These are phyloP conservation scores for Chondrus crispus DNA, from an alignment of 23 red algal species.

Conservation along the genomic window DNA sequence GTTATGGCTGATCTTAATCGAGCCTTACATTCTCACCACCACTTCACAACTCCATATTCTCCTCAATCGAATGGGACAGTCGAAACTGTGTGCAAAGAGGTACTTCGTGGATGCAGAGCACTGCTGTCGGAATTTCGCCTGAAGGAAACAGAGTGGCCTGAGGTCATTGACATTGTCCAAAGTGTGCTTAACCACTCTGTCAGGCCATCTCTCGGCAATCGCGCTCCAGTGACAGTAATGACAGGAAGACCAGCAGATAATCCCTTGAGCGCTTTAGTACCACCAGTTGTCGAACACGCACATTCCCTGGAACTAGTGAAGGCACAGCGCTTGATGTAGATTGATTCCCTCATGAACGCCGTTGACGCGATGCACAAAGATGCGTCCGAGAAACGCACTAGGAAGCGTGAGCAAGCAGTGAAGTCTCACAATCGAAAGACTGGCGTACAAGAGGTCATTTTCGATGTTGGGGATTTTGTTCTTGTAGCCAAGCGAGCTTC, in stretches of 20 bases:
- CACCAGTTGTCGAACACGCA: background rate
- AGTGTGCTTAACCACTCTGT: background rate
- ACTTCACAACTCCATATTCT: background rate
- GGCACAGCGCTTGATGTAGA: background rate
- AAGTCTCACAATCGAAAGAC: constrained; percentile 14
- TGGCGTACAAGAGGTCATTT: background rate
- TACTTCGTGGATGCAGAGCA: background rate
- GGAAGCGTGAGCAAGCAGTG: background rate
- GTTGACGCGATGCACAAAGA: constrained; percentile 7
- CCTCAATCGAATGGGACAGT: constrained; percentile 9
- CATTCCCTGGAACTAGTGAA: background rate
- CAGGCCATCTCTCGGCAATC: background rate
- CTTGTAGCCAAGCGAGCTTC: background rate
- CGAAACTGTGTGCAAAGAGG: constrained; percentile 4
- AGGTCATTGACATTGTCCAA: background rate
- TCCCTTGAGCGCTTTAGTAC: background rate
- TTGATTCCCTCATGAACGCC: background rate
- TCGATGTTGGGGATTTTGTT: background rate
- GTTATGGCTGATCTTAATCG: background rate
- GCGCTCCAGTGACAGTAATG: background rate
- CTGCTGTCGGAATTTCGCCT: constrained; percentile 3
- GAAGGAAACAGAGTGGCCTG: background rate
- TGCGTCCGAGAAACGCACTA: background rate
- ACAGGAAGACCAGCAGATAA: background rate
- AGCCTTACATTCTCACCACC: background rate